Conservation (phyloP, 2,329 filamentous ascomycete genomes). For the Curvularia lunata region DNA sequence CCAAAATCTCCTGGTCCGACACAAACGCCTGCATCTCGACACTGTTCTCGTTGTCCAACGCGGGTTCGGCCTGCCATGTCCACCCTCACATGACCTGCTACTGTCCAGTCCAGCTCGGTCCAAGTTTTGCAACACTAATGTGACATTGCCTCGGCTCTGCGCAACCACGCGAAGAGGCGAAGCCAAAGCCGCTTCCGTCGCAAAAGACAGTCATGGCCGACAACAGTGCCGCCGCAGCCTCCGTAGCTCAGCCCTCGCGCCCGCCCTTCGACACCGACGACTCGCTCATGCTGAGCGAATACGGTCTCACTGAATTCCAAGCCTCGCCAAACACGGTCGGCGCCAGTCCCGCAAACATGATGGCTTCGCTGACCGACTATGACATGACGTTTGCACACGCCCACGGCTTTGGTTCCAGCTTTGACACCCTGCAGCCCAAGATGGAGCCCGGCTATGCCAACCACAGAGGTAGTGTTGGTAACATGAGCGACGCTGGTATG, state of each 20-base stretch:
- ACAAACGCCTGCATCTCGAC: conserved; percentile 9
- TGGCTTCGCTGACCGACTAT: conserved; percentile 42
- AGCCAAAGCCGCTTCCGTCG: conserved; percentile 29
- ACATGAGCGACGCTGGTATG: conserved; percentile 42
- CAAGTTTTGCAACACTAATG: conserved; percentile 26
- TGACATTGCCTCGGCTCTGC: conserved; percentile 21
- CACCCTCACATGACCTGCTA: conserved; percentile 12
- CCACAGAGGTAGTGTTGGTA: conserved; percentile 41
- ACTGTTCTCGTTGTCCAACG: conserved; percentile 5
- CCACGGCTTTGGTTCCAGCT: conserved; percentile 29
- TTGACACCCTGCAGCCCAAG: conserved; percentile 31
- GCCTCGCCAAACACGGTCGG: conserved; percentile 31
- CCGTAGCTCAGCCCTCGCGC: conserved; percentile 38
- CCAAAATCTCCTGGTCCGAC: conserved; percentile 15
- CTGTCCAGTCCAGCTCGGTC: background rate
- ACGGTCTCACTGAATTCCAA: conserved; percentile 42
- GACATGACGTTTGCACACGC: conserved; percentile 38
- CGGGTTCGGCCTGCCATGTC: background rate
- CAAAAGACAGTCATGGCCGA: conserved; percentile 32
- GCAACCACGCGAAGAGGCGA: conserved; percentile 16
- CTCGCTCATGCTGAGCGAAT: conserved; percentile 45
- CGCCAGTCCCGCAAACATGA: conserved; percentile 37
- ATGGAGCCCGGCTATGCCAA: conserved; percentile 33
- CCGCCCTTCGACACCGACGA: conserved; percentile 43
- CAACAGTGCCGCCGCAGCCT: conserved; percentile 34